phyloP scores from a whole-genome alignment of 2,329 filamentous ascomycete genomes.

The Pseudogymnoascus sp. region DNA sequence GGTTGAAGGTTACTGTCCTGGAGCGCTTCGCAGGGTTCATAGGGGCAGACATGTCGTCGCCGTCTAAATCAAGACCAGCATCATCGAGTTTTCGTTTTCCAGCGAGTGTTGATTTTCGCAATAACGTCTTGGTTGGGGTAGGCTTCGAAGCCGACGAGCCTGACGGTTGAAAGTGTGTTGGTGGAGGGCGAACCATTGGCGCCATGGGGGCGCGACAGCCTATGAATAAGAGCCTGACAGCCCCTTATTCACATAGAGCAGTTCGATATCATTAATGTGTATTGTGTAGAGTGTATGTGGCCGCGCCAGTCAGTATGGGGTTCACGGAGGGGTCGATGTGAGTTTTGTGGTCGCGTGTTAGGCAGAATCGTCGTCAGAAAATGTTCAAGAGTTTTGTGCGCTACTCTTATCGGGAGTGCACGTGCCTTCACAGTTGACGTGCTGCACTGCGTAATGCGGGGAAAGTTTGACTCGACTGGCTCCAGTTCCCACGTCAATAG shows the following conservation, averaged over 20 bases:
- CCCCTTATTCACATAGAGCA: constrained; percentile 3
- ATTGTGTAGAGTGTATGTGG: background rate
- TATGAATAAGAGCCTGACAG: constrained; percentile 8
- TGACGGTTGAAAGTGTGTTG: constrained; percentile 6
- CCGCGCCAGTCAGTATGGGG: background rate
- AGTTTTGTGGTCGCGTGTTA: constrained; percentile 7
- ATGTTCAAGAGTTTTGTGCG: constrained; percentile 6
- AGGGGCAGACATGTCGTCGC: constrained; percentile 19
- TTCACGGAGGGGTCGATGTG: background rate
- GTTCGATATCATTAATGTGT: background rate
- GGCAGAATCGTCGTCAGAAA: constrained; percentile 5
- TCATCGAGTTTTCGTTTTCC: constrained; percentile 1
- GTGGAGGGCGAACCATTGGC: constrained; percentile 7
- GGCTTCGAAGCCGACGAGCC: background rate
- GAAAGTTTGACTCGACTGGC: background rate
- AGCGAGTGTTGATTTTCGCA: constrained; percentile 8
- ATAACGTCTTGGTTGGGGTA: constrained; percentile 2
- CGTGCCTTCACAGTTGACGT: constrained; percentile 4
- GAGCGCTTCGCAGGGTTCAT: constrained; percentile 23
- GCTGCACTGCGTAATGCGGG: constrained; percentile 2
- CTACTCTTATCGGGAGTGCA: constrained; percentile 6
- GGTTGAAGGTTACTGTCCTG: constrained; percentile 25
- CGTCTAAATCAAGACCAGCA: constrained; percentile 10
- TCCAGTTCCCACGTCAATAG: background rate
- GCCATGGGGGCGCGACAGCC: constrained; percentile 7